Evolutionary conservation across 768 basidiomycete species (phyloP), one percentile per base, ranked within the genome.

Genomic region (Kwoniella pini): DNA sequence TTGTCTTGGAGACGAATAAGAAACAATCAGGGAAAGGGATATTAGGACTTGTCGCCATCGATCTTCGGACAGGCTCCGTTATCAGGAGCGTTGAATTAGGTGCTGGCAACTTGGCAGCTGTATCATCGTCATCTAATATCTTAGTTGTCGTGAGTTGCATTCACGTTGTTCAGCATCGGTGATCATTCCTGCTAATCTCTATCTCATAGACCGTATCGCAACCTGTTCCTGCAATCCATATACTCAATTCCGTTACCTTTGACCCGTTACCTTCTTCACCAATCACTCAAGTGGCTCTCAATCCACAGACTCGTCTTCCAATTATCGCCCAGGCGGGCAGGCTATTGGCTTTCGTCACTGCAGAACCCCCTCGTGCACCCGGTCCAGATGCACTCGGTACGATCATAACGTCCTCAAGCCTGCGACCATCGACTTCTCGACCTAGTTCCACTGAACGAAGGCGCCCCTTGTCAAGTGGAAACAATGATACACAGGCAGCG

Each of bases 381-480:
- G 69, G 71, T 24, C 28, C 65, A 7, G 69, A 63, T 27, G 67
- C 65, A 12, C 56, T 70, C 15, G 74, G 74, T 3, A 63, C 74
- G 1, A 58, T 75, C 45, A 43, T 72, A 15, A 65, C 70, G 5
- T n/a, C 38, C 4, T 53, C 60, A 10, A 49, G 62, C n/a, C 39
- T 38, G 27, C 58, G 54, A 19, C 33, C 33, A 15, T 15, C 33
- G 7, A 15, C 53, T 19, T 50, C 36, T 15, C 17, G 36, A 17
- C 61, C 36, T 10, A 30, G 19, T 10, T 27, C 63, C 6, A 17
- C 53, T 24, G 51, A 63, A 19, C 12, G 31, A 28, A 21, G 26
- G 22, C 48, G 49, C 4, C 13, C 49, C 36, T 43, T 40, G 7
- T 38, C 55, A 21, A 48, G 12, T 17, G 48, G 27, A 17, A 36